These are phyloP conservation scores for Ogataea trehaloabstinens DNA, from an alignment of 805 yeast genomes.

Conservation along the genomic window DNA sequence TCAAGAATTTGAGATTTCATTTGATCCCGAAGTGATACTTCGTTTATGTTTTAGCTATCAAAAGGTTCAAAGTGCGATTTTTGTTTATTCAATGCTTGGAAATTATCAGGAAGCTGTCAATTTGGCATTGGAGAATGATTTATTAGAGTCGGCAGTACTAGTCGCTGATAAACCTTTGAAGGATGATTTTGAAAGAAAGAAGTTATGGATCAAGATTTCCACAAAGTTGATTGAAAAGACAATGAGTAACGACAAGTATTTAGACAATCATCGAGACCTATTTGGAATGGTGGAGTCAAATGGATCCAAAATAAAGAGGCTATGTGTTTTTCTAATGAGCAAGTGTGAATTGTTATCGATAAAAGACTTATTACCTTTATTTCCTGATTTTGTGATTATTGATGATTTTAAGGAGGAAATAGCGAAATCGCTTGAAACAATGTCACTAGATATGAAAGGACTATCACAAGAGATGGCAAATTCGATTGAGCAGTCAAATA, in stretches of 20 bases:
- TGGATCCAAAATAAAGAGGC: constrained; percentile 27
- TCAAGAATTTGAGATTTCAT: constrained; percentile 35
- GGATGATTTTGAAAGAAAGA: constrained; percentile 49
- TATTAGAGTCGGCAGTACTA: constrained; percentile 55
- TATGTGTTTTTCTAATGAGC: constrained; percentile 36
- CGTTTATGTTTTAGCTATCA: constrained; percentile 64
- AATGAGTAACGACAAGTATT: constrained; percentile 26
- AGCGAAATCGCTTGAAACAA: constrained; percentile 71
- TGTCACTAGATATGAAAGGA: constrained; percentile 62
- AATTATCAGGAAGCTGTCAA: constrained; percentile 79
- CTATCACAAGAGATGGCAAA: constrained; percentile 74
- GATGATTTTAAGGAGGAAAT: constrained; percentile 83
- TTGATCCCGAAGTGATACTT: constrained; percentile 72
- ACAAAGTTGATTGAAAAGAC: constrained; percentile 41
- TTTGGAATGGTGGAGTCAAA: constrained; percentile 15
- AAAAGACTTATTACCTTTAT: constrained; percentile 78
- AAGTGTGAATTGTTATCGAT: constrained; percentile 57
- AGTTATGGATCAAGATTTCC: constrained; percentile 71
- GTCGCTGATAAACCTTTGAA: constrained; percentile 52
- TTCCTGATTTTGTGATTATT: constrained; percentile 80
- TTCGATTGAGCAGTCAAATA: constrained; percentile 57
- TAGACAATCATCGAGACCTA: constrained; percentile 19
- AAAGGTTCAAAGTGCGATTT: constrained; percentile 64
- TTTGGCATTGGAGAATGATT: constrained; percentile 62
- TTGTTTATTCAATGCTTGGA: constrained; percentile 64